Evolutionary conservation across 2,329 filamentous ascomycete genomes (phyloP).

Genomic region (Scolecobasidium constrictum): DNA sequence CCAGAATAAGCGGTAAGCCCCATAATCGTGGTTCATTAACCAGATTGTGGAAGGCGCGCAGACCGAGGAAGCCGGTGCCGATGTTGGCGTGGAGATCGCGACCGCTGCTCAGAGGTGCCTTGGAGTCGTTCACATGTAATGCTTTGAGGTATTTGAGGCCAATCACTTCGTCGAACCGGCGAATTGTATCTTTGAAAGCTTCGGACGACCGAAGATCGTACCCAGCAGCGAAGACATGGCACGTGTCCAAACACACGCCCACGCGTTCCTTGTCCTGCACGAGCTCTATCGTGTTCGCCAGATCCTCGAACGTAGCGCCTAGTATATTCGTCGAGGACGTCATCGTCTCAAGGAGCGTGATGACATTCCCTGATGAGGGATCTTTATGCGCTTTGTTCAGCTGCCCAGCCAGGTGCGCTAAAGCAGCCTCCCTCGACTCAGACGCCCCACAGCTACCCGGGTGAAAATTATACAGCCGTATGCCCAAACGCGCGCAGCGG

Average conservation of each 20-base stretch:
- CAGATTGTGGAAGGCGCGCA: constrained; percentile 81
- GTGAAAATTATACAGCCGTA: constrained; percentile 95
- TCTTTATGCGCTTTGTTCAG: constrained; percentile 73
- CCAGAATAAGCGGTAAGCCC: constrained; percentile 79
- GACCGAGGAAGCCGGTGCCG: constrained; percentile 83
- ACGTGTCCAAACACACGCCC: constrained; percentile 93
- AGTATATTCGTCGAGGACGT: constrained; percentile 81
- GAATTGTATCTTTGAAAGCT: constrained; percentile 62
- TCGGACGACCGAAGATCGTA: constrained; percentile 75
- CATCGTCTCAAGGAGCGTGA: constrained; percentile 92
- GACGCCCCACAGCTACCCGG: constrained; percentile 68
- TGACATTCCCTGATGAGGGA: constrained; percentile 53
- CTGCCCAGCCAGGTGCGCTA: constrained; percentile 67
- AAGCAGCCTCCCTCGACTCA: constrained; percentile 55
- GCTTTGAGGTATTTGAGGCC: constrained; percentile 73
- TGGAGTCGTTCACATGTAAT: constrained; percentile 90
- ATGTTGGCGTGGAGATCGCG: constrained; percentile 94
- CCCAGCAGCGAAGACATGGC: constrained; percentile 88
- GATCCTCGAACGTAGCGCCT: constrained; percentile 74
- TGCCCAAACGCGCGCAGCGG: constrained; percentile 76
- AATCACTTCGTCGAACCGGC: constrained; percentile 65
- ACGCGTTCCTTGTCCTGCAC: constrained; percentile 75
- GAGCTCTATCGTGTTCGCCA: constrained; percentile 70
- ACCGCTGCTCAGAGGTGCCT: constrained; percentile 71
- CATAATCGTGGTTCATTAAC: constrained; percentile 73